These are phyloP conservation scores for Pyrrhoderma noxium DNA, from an alignment of 1,284 basidiomycete genomes.

Conservation along the genomic window DNA sequence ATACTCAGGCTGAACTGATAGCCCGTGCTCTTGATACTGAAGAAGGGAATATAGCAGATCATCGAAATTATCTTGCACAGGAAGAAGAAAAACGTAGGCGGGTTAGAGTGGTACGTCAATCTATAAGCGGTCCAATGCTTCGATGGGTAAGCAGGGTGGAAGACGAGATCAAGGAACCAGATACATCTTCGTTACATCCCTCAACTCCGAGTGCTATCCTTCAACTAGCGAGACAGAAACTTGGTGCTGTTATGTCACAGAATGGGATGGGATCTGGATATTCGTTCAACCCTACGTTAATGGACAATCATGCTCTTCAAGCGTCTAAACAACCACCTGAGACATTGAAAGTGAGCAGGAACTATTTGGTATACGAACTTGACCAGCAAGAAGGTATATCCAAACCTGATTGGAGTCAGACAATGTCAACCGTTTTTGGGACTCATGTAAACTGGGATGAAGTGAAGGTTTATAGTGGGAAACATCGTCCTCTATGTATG, in stretches of 20 bases:
- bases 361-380: conserved; percentile 58
- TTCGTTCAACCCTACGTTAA: conserved; percentile 19
- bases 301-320: not conserved
- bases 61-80: conserved; percentile 66
- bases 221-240: too few relatives aligned
- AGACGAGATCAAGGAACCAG: conserved; percentile 28
- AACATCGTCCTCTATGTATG: conserved; percentile 54
- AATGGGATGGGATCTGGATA: too few relatives aligned
- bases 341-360: conserved; percentile 44
- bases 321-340: conserved; percentile 14
- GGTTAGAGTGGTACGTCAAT: conserved; percentile 51
- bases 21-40: conserved; percentile 78
- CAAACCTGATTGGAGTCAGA: conserved; percentile 59
- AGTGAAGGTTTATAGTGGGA: conserved; percentile 51
- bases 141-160: conserved; percentile 68
- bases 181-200: not conserved
- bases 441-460: conserved; percentile 65
- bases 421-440: conserved; percentile 74
- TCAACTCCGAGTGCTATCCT: too few relatives aligned
- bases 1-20: conserved; percentile 77
- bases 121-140: conserved; percentile 63
- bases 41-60: conserved; percentile 75
- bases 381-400: conserved; percentile 37
- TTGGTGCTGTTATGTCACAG: too few relatives aligned
- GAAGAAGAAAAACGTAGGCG: conserved; percentile 78